These are phyloP conservation scores for Magnusiomyces paraingens DNA, from an alignment of 1,139 yeast species.

Conservation along the genomic window DNA sequence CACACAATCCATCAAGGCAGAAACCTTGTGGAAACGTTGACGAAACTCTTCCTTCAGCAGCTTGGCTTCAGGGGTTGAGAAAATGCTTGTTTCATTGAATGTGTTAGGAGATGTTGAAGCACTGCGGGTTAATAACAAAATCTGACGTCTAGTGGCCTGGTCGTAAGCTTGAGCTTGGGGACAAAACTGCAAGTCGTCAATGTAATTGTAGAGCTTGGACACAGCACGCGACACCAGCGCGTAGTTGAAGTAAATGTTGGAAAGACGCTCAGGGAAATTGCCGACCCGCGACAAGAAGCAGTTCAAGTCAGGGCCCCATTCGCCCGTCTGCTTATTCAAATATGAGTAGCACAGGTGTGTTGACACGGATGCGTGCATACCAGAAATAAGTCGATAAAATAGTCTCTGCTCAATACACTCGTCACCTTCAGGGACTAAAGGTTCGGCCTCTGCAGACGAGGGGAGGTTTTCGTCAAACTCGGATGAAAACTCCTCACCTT, in stretches of 20 bases:
- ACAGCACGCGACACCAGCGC: constrained; percentile 81
- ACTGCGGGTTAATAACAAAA: constrained; percentile 35
- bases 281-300: constrained; percentile 90
- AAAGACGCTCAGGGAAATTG: constrained; percentile 75
- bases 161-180: constrained; percentile 43
- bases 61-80: constrained; percentile 40
- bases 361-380: constrained; percentile 94
- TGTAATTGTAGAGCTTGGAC: constrained; percentile 50
- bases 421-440: not conserved
- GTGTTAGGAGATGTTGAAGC: constrained; percentile 29
- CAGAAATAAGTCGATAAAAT: constrained; percentile 80
- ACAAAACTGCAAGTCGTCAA: constrained; percentile 46
- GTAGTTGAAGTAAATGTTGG: constrained; percentile 87
- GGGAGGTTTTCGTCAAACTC: constrained; percentile 3
- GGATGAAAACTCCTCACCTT: constrained; percentile 36
- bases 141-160: constrained; percentile 40
- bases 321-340: constrained; percentile 63
- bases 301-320: constrained; percentile 76
- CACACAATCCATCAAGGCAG: constrained; percentile 94
- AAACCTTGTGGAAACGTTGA: constrained; percentile 76
- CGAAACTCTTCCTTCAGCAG: constrained; percentile 74
- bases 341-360: constrained; percentile 88
- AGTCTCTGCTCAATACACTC: constrained; percentile 74
- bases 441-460: not conserved
- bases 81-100: constrained; percentile 50